Percentiles rank a stretch among this genome's conserved stretches.
phyloP scores from a whole-genome alignment of 495 filamentous ascomycete species.

The Neurospora terricola region DNA sequence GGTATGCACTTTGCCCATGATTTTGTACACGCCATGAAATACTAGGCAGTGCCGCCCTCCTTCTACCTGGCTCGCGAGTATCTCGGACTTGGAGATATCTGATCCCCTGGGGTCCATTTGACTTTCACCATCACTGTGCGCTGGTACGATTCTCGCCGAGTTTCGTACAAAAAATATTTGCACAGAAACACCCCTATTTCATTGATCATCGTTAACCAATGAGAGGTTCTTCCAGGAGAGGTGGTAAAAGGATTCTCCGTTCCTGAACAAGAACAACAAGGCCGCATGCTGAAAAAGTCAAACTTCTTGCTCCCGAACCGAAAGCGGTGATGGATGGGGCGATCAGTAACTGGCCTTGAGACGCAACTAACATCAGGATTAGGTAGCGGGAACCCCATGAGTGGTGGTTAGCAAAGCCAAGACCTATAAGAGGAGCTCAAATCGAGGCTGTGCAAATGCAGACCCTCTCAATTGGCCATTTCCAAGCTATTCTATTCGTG shows the following conservation, averaged over 20 bases:
- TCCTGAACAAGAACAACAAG: not conserved
- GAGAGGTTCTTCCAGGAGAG: not conserved
- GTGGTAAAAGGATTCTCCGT: not conserved
- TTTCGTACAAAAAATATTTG: not conserved
- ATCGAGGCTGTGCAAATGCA: not conserved
- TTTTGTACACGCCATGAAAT: not conserved
- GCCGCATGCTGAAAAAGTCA: not conserved
- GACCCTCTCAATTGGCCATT: not conserved
- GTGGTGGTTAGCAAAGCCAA: not conserved
- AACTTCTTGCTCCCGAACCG: not conserved
- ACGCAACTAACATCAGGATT: not conserved
- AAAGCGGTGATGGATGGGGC: not conserved
- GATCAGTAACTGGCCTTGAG: not conserved
- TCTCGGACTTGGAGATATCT: not conserved
- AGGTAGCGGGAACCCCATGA: not conserved
- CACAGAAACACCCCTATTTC: not conserved
- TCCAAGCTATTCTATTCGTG: not conserved
- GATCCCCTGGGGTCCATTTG: not conserved
- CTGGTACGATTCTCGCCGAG: not conserved
- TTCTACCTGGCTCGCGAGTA: not conserved
- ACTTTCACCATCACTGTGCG: not conserved
- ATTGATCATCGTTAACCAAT: not conserved
- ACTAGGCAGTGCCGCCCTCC: not conserved
- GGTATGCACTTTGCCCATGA: not conserved
- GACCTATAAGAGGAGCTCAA: not conserved